Conservation (phyloP, 768 basidiomycete genomes). For the Mycena albidolilacea region DNA sequence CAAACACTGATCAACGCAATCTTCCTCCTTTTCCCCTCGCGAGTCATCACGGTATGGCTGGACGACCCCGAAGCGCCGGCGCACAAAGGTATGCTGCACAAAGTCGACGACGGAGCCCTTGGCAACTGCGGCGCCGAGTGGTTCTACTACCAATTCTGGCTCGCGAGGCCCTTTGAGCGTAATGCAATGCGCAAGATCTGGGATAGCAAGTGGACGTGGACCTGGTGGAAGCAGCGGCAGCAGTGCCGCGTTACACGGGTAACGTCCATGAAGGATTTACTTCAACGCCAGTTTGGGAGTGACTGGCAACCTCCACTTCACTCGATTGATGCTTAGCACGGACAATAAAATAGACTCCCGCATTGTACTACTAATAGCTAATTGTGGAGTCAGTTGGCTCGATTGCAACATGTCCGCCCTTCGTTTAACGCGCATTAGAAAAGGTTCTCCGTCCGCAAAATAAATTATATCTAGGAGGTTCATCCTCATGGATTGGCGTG, state of each 20-base stretch:
- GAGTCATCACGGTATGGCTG: slow-evolving; percentile 61
- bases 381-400: neutral
- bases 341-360: neutral
- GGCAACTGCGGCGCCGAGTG: slow-evolving; percentile 60
- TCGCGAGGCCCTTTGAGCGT: slow-evolving; percentile 49
- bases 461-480: no score
- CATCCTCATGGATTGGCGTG: no score
- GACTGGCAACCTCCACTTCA: slow-evolving; percentile 40
- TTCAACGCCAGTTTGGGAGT: slow-evolving; percentile 44
- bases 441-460: no score
- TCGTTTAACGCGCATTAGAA: no score
- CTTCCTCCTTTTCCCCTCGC: slow-evolving; percentile 60
- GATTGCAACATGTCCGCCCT: neutral
- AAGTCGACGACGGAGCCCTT: slow-evolving; percentile 46
- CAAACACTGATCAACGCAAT: slow-evolving; percentile 68
- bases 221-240: slow-evolving; percentile 49
- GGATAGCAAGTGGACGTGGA: slow-evolving; percentile 42
- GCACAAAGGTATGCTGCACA: slow-evolving; percentile 37
- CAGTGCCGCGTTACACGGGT: slow-evolving; percentile 47
- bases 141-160: slow-evolving; percentile 69
- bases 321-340: slow-evolving; percentile 17
- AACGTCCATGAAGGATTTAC: slow-evolving; percentile 42
- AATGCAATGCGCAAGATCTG: slow-evolving; percentile 39
- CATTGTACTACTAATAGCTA: neutral
- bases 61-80: slow-evolving; percentile 45